Conservation (phyloP, 1,284 basidiomycete species). For the Moniliophthora roreri region DNA sequence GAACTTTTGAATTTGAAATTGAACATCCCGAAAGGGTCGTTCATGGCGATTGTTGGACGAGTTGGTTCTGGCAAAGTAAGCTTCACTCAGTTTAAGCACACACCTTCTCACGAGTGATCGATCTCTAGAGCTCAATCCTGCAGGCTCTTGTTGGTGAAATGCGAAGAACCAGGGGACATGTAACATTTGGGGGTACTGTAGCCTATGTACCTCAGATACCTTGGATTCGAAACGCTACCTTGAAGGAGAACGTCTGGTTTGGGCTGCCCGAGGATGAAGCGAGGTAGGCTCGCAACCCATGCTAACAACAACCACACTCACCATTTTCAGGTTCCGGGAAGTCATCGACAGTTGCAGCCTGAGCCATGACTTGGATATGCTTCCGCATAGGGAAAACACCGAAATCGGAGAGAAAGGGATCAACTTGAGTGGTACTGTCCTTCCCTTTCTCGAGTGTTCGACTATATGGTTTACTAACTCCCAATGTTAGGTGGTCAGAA, state of each 20-base stretch:
- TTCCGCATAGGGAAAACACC: constrained; percentile 67
- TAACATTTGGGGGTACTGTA: constrained; percentile 64
- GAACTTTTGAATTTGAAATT: constrained; percentile 57
- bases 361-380: constrained; percentile 63
- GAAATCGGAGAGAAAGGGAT: constrained; percentile 88
- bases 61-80: constrained; percentile 75
- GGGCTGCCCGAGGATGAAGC: constrained; percentile 58
- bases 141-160: constrained; percentile 82
- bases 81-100: constrained; percentile 8
- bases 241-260: constrained; percentile 69
- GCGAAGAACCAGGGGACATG: constrained; percentile 61
- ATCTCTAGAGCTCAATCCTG: constrained; percentile 55
- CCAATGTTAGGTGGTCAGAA: constrained; percentile 51
- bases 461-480: constrained; percentile 1
- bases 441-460: neutral
- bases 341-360: constrained; percentile 63
- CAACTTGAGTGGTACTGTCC: constrained; percentile 53
- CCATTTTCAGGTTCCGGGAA: constrained; percentile 41
- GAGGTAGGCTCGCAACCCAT: constrained; percentile 29
- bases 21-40: constrained; percentile 58
- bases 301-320: neutral
- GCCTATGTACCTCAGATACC: constrained; percentile 78
- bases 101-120: neutral
- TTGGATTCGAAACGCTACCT: constrained; percentile 78
- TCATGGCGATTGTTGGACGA: constrained; percentile 72